Percentiles rank a stretch among this genome's conserved stretches.
phyloP scores from a whole-genome alignment of 169 alveolate genomes.

The Plasmodium ovale region DNA sequence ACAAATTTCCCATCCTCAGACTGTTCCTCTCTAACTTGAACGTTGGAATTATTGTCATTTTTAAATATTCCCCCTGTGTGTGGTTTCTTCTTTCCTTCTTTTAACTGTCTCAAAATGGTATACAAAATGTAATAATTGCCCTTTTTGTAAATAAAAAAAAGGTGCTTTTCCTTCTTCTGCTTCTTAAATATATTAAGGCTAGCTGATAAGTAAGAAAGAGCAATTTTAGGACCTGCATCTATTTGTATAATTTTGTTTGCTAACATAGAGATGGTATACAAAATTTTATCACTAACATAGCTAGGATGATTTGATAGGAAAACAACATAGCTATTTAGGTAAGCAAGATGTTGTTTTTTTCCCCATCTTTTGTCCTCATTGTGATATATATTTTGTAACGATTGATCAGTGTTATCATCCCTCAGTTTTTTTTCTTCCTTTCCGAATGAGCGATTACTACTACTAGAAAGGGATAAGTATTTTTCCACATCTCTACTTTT shows the following conservation, averaged over 20 bases:
- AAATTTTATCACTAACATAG: constrained; percentile 21
- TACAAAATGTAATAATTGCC: constrained; percentile 29
- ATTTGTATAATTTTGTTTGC: constrained; percentile 21
- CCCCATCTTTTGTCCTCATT: neutral
- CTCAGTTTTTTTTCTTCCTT: neutral
- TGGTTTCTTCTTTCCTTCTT: neutral
- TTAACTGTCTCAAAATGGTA: constrained; percentile 1
- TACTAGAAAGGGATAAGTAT: neutral
- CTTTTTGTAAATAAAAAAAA: constrained; percentile 4
- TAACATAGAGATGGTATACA: constrained; percentile 24
- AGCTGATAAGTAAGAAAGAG: constrained; percentile 37
- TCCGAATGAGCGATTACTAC: too few species aligned
- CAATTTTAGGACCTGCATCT: neutral
- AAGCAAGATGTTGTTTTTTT: neutral
- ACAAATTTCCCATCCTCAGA: neutral
- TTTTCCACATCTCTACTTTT: neutral
- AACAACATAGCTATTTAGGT: constrained; percentile 41
- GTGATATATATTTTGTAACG: neutral
- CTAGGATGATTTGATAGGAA: constrained; percentile 39
- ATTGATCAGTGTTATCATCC: neutral
- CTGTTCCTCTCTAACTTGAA: neutral
- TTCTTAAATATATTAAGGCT: constrained; percentile 22
- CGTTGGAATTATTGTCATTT: neutral
- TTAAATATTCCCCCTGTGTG: neutral
- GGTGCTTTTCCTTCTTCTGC: neutral